Percentiles rank a stretch among this genome's conserved stretches.
phyloP scores from a whole-genome alignment of 1,139 yeast species.

The Hansenula sp. region DNA sequence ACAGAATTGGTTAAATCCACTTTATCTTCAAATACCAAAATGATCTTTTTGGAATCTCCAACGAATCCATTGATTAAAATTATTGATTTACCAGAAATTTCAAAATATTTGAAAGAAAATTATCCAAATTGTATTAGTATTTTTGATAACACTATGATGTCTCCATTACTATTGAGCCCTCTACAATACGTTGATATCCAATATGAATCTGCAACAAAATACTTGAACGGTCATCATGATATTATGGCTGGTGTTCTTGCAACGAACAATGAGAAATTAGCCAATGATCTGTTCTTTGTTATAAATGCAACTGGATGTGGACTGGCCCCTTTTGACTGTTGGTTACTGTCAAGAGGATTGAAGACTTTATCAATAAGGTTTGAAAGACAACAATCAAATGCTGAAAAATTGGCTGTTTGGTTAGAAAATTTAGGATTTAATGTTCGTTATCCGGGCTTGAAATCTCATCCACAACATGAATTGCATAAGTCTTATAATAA shows the following conservation, averaged over 20 bases:
- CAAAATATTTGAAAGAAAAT: constrained; percentile 60
- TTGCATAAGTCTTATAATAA: constrained; percentile 73
- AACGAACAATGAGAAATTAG: constrained; percentile 56
- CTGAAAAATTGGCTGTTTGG: constrained; percentile 70
- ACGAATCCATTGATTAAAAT: constrained; percentile 90
- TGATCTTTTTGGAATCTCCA: constrained; percentile 85
- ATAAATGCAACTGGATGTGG: constrained; percentile 92
- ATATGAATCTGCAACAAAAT: constrained; percentile 90
- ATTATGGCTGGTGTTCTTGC: constrained; percentile 94
- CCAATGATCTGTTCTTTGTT: constrained; percentile 67
- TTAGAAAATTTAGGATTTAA: constrained; percentile 55
- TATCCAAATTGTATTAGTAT: constrained; percentile 74
- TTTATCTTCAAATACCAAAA: constrained; percentile 51
- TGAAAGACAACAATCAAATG: constrained; percentile 83
- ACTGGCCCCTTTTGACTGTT: constrained; percentile 83
- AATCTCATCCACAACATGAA: constrained; percentile 76
- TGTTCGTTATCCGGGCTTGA: constrained; percentile 83
- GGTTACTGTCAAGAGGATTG: constrained; percentile 84
- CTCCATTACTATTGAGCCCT: constrained; percentile 83
- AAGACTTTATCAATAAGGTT: constrained; percentile 81
- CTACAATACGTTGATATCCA: constrained; percentile 83
- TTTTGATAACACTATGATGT: constrained; percentile 95
- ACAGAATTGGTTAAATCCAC: constrained; percentile 44
- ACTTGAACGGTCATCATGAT: constrained; percentile 91
- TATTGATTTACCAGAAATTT: constrained; percentile 67